Conservation (phyloP, 1,284 basidiomycete genomes). For the Leccinum angustisporum region DNA sequence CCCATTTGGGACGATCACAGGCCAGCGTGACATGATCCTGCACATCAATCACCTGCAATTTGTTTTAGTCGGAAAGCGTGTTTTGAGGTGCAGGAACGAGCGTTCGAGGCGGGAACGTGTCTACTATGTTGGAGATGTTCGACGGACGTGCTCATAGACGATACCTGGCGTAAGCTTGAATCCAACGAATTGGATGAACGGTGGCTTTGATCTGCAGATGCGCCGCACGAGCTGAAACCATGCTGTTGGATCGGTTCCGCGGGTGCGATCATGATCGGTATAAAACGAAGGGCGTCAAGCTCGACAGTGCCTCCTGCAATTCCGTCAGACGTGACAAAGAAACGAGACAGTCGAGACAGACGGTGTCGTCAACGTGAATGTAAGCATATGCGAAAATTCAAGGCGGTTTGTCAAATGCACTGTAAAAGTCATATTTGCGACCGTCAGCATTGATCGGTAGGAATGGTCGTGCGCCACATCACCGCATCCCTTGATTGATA, state of each 20-base stretch:
- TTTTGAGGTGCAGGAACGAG: neutral
- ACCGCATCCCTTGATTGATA: constrained; percentile 17
- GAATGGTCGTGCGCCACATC: constrained; percentile 22
- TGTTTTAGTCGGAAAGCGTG: neutral
- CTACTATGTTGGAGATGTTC: neutral
- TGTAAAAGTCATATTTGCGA: neutral
- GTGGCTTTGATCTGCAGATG: neutral
- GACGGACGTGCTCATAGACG: constrained; percentile 4
- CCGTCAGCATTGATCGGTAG: constrained; percentile 9
- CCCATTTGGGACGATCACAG: constrained; percentile 3
- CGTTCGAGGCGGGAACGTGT: neutral
- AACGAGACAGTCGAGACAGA: neutral
- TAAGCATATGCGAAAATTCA: neutral
- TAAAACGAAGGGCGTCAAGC: constrained; percentile 7
- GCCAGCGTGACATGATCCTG: neutral
- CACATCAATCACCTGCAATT: constrained; percentile 1
- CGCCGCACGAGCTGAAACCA: constrained; percentile 7
- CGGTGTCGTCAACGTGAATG: neutral
- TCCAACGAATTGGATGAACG: constrained; percentile 3
- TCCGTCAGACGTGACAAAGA: neutral
- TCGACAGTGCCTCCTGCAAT: constrained; percentile 9
- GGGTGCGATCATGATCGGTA: constrained; percentile 25
- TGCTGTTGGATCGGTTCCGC: constrained; percentile 11
- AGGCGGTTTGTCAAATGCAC: neutral
- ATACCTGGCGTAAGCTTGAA: constrained; percentile 1